Evolutionary conservation across 73 alveolate genomes (phyloP).

Genomic region (Uronychia binucleata): DNA sequence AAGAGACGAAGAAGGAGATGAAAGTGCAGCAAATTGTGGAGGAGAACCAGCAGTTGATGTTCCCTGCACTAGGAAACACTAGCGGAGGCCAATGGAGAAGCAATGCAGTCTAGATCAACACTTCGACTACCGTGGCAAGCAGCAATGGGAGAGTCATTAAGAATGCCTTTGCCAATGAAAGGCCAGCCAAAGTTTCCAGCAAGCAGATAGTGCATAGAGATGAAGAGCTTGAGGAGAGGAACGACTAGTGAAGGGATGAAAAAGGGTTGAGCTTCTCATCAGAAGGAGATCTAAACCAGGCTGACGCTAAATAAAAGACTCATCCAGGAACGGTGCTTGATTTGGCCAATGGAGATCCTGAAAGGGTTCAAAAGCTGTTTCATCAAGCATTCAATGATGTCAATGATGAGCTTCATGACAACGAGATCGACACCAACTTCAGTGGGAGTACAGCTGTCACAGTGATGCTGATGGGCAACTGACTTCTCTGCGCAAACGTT

Average conservation of each 20-base stretch:
- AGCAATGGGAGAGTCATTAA: neutral
- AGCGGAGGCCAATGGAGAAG: slow-evolving; percentile 18
- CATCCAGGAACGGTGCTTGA: neutral
- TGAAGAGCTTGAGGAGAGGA: too few species aligned
- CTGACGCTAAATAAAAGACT: neutral
- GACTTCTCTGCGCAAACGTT: slow-evolving; percentile 74
- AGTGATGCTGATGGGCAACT: slow-evolving; percentile 72
- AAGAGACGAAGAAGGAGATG: neutral
- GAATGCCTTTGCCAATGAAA: neutral
- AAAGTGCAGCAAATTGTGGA: slow-evolving; percentile 12
- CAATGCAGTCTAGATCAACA: neutral
- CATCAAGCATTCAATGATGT: slow-evolving; percentile 36
- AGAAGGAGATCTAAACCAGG: neutral
- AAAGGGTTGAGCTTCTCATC: neutral
- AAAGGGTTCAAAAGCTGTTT: neutral
- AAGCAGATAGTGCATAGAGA: too few species aligned
- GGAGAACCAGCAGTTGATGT: slow-evolving; percentile 19
- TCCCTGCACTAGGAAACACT: slow-evolving; percentile 26
- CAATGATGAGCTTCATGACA: slow-evolving; percentile 26
- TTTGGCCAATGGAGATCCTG: neutral
- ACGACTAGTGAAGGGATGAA: too few species aligned
- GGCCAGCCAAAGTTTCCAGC: neutral
- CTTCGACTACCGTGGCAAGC: neutral
- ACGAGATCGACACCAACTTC: slow-evolving; percentile 42
- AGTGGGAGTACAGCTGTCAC: slow-evolving; percentile 69